Evolutionary conservation across 148 eudicot species (phyloP).

Genomic region (Nepenthes gracilis): DNA sequence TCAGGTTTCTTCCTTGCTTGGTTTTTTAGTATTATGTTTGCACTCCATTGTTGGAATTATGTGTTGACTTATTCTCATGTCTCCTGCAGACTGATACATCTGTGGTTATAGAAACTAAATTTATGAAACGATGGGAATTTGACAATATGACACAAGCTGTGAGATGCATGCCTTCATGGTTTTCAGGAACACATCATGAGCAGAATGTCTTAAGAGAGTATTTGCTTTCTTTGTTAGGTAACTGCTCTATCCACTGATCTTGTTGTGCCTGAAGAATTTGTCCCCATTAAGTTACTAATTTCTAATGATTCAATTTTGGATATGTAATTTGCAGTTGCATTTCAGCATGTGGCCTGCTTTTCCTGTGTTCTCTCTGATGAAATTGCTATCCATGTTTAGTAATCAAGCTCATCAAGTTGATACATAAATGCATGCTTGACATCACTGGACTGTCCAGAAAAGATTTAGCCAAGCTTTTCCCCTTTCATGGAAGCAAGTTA

Average conservation of each 20-base stretch:
- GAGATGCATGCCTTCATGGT: conserved; percentile 60
- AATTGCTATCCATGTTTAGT: too few species aligned
- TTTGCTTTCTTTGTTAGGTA: conserved; percentile 69
- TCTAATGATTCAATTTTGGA: not conserved
- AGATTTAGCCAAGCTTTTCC: too few species aligned
- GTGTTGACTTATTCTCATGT: conserved; percentile 10
- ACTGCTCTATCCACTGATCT: conserved; percentile 3
- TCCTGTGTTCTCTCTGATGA: too few species aligned
- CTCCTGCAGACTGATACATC: conserved; percentile 83
- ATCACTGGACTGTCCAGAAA: too few species aligned
- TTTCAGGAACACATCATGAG: conserved; percentile 63
- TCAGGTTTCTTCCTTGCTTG: conserved; percentile 38
- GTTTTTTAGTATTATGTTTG: conserved; percentile 5
- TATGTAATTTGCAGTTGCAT: conserved; percentile 1
- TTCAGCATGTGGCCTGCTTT: not conserved
- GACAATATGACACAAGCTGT: conserved; percentile 78
- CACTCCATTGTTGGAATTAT: conserved; percentile 1
- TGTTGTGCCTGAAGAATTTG: not conserved
- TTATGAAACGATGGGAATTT: conserved; percentile 95
- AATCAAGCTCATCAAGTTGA: too few species aligned
- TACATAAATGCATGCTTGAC: too few species aligned
- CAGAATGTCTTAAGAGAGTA: conserved; percentile 52
- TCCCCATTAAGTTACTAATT: not conserved
- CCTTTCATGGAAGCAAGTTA: too few species aligned
- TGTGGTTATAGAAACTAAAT: conserved; percentile 72